phyloP scores from a whole-genome alignment of 192 early-diverging fungal species.

The Podila clonocystis region DNA sequence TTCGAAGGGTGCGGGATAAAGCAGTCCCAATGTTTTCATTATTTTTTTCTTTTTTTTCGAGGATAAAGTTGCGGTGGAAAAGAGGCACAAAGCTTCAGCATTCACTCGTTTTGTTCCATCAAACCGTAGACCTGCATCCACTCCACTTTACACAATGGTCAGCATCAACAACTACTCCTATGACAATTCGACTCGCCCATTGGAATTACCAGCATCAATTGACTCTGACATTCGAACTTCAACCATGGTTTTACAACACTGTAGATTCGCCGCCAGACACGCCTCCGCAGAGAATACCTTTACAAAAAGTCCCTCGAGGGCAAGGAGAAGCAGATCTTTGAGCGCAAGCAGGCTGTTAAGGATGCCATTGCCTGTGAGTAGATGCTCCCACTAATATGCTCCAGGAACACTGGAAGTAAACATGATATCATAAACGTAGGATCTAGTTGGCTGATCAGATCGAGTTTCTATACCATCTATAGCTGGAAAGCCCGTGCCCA shows the following conservation, averaged over 20 bases:
- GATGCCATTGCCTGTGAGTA: conserved; percentile 83
- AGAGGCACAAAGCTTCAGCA: background rate
- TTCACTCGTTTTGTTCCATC: background rate
- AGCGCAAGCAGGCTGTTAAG: conserved; percentile 94
- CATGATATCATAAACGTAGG: no score
- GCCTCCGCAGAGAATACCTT: conserved; percentile 93
- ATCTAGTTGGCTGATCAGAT: background rate
- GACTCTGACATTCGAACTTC: no score
- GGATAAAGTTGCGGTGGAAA: background rate
- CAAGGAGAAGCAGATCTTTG: conserved; percentile 91
- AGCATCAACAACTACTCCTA: background rate
- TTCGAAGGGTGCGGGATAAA: background rate
- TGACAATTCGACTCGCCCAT: background rate
- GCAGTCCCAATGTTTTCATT: conserved; percentile 29
- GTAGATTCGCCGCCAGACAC: conserved; percentile 86
- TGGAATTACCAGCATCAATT: background rate
- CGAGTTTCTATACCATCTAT: conserved; percentile 4
- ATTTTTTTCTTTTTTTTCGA: conserved; percentile 34
- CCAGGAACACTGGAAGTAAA: background rate
- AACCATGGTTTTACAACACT: no score
- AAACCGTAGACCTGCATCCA: background rate
- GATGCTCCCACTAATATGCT: background rate
- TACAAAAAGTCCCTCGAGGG: conserved; percentile 97
- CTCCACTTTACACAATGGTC: background rate
- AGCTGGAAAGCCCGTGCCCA: conserved; percentile 90